Base-by-base conservation (phyloP, 83 land plant species). In the Picea mariana region DNA sequence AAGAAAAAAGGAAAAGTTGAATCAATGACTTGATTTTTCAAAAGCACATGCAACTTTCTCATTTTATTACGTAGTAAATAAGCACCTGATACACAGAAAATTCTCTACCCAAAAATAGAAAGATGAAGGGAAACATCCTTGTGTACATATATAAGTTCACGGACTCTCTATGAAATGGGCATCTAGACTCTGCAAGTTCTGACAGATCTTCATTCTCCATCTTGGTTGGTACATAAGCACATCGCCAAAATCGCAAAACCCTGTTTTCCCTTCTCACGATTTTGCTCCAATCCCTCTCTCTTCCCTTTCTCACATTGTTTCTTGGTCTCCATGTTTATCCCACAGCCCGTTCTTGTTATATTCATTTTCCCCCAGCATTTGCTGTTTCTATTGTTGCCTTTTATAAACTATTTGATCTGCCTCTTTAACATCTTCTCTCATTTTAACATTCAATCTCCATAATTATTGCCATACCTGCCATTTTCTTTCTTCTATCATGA, bases 311-410 rank as follows among this genome's bases (percentile, higher is more conserved):
- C 58, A 73, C 18, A 73, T 73, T 71, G 75, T 71, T 44, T 73
- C 55, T 47, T 47, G 77, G 27, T 73, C 21, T 24, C 44, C 77
- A 44, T 73, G 75, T 68, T 68, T 58, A 44, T 73, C 55, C 77
- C 55, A 73, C 15, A 42, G 23, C 55, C 11, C 21, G 52, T 5
- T 73, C 58, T 73, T 73, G 52, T 73, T 73, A 49, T 49, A 49
- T 44, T 26, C n/a, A 12, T 44, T 73, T 72, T 72, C 52, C 12
- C 44, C 11, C 9, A 72, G 18, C 55, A 16, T 40, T 72, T 72
- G 11, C 55, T 49, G 55, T 9, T 9, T 49, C 13, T 73, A 21
- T 23, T 44, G 5, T 69, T 73, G 55, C 6, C 58, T 21, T 72
- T 73, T n/a, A 47, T 2, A 73, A 73, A 21, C 5, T 3, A 47